These are phyloP conservation scores for Ceratocystis eucalypticola DNA, from an alignment of 2,329 filamentous ascomycete species.

Conservation along the genomic window DNA sequence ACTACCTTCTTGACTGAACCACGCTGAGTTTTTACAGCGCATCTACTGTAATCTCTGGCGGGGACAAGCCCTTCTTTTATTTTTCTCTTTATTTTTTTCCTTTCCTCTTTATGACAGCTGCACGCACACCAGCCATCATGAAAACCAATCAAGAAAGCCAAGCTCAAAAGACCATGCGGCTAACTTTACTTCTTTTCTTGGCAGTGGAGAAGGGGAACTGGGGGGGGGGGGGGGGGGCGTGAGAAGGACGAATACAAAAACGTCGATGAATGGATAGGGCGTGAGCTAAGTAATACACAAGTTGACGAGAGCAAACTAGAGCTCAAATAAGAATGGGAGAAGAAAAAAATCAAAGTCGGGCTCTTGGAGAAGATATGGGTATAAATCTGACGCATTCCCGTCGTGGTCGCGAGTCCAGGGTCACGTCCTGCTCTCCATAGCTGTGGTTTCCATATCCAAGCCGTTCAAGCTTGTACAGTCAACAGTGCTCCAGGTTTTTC, in stretches of 20 bases:
- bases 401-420: background rate
- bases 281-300: background rate
- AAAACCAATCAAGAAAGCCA: background rate
- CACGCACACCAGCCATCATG: background rate
- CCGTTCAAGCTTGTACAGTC: background rate
- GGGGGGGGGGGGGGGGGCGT: background rate
- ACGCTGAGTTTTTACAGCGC: too few species aligned
- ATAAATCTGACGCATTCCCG: constrained; percentile 1
- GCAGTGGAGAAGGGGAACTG: background rate
- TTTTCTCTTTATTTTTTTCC: background rate
- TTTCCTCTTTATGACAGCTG: background rate
- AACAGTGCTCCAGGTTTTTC: background rate
- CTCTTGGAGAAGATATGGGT: background rate
- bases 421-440: background rate
- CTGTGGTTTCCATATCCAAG: background rate
- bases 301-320: background rate
- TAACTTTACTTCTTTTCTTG: background rate
- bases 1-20: too few species aligned
- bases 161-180: background rate
- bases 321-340: background rate
- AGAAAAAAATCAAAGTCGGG: background rate
- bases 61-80: background rate
- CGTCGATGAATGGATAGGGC: background rate
- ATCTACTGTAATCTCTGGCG: too few species aligned
- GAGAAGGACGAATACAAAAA: background rate